Percentiles rank a stretch among this genome's conserved stretches.
These are phyloP conservation scores for Epichloe brachyelytri DNA, from an alignment of 2,329 filamentous ascomycete species.

Conservation along the genomic window DNA sequence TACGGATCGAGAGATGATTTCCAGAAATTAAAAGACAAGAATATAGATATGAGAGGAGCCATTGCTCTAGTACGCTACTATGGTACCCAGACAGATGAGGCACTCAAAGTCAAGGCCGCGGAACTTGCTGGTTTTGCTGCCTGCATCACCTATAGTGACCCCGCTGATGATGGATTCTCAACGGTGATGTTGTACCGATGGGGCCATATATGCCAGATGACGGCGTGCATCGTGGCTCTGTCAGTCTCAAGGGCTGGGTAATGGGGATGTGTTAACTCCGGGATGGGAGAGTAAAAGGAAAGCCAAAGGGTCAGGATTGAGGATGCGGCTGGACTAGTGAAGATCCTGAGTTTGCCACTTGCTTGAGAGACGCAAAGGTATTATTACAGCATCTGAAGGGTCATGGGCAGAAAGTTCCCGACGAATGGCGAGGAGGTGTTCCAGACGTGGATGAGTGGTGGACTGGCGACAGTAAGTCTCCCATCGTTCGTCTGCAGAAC, in stretches of 20 bases:
- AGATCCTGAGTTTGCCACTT: slow-evolving; percentile 82
- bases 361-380: slow-evolving; percentile 75
- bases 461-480: slow-evolving; percentile 65
- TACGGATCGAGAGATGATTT: slow-evolving; percentile 83
- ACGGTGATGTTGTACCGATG: slow-evolving; percentile 59
- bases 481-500: slow-evolving; percentile 71
- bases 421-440: slow-evolving; percentile 65
- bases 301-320: slow-evolving; percentile 54
- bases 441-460: slow-evolving; percentile 69
- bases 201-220: slow-evolving; percentile 72
- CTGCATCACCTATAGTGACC: slow-evolving; percentile 88
- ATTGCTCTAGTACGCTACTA: slow-evolving; percentile 77
- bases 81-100: slow-evolving; percentile 58
- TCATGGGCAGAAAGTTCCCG: slow-evolving; percentile 53
- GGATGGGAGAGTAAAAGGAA: slow-evolving; percentile 64
- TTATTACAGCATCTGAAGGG: slow-evolving; percentile 66
- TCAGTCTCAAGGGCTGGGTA: slow-evolving; percentile 70
- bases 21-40: slow-evolving; percentile 53
- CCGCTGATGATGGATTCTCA: slow-evolving; percentile 69
- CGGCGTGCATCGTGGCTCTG: slow-evolving; percentile 69
- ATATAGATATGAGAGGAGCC: slow-evolving; percentile 61
- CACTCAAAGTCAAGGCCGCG: slow-evolving; percentile 79
- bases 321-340: slow-evolving; percentile 58
- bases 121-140: slow-evolving; percentile 76
- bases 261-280: slow-evolving; percentile 82